Evolutionary conservation across 2,329 filamentous ascomycete genomes (phyloP).

Genomic region (Fonsecaea multimorphosa): DNA sequence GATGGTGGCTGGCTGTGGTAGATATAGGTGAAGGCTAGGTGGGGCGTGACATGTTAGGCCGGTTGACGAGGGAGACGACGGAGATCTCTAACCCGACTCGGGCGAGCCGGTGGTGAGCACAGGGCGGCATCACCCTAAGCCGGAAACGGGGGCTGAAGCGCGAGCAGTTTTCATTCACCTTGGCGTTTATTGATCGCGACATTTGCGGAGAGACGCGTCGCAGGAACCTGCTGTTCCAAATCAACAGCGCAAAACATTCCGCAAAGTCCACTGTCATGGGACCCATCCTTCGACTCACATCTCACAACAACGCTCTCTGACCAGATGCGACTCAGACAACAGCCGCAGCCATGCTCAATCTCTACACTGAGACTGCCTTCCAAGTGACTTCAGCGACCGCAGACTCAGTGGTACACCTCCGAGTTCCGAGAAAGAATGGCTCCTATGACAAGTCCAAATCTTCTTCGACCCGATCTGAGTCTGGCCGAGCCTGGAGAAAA

Average conservation of each 20-base stretch:
- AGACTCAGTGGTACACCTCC: conserved; percentile 26
- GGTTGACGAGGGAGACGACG: too few species aligned
- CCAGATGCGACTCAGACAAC: conserved; percentile 25
- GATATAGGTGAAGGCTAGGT: too few species aligned
- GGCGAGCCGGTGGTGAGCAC: too few species aligned
- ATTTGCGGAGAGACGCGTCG: conserved; percentile 11
- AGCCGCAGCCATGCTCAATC: conserved; percentile 37
- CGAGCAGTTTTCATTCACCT: too few species aligned
- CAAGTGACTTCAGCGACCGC: conserved; percentile 33
- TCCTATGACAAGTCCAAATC: conserved; percentile 34
- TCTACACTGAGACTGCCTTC: conserved; percentile 40
- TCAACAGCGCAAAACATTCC: not conserved
- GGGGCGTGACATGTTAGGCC: too few species aligned
- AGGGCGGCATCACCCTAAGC: too few species aligned
- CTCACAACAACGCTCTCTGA: conserved; percentile 1
- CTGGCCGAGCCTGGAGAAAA: conserved; percentile 18
- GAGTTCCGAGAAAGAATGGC: conserved; percentile 36
- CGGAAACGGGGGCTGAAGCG: too few species aligned
- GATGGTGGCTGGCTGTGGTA: too few species aligned
- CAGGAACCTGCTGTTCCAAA: not conserved
- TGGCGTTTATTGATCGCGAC: conserved; percentile 1
- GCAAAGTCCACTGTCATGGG: conserved; percentile 5
- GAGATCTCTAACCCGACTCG: too few species aligned
- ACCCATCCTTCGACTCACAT: not conserved
- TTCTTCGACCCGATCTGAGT: conserved; percentile 22